Conservation (phyloP, 805 yeast species). For the Metschnikowia anglica region DNA sequence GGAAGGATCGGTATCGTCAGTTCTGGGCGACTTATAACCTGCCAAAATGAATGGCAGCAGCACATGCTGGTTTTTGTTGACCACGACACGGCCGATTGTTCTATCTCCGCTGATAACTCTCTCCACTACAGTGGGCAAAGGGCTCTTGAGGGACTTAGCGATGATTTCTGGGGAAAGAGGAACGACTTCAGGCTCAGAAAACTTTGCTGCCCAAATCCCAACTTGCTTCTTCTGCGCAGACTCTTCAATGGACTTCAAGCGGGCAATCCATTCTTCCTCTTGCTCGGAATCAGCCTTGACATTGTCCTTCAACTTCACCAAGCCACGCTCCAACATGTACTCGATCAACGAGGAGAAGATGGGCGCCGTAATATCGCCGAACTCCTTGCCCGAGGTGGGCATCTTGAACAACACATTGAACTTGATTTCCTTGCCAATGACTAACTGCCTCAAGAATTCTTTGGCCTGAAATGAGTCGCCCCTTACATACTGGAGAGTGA, state of each 20-base stretch:
- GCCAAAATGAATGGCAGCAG: constrained; percentile 64
- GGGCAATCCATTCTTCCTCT: constrained; percentile 41
- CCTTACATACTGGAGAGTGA: constrained; percentile 64
- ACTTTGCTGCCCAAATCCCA: constrained; percentile 54
- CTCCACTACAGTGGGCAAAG: constrained; percentile 64
- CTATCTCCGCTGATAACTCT: constrained; percentile 79
- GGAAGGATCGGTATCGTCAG: constrained; percentile 43
- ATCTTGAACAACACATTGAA: constrained; percentile 57
- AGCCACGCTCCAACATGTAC: constrained; percentile 56
- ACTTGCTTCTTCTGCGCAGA: constrained; percentile 49
- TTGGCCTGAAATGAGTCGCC: constrained; percentile 60
- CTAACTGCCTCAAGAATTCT: constrained; percentile 58
- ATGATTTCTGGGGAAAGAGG: constrained; percentile 33
- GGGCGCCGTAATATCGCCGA: constrained; percentile 70
- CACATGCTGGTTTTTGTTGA: constrained; percentile 51
- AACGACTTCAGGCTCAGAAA: constrained; percentile 22
- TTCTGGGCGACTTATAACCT: constrained; percentile 72
- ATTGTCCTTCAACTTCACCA: constrained; percentile 60
- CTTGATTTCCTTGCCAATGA: constrained; percentile 64
- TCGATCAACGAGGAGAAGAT: constrained; percentile 58
- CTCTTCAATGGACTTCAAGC: constrained; percentile 43
- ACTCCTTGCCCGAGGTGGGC: constrained; percentile 55
- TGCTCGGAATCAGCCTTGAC: constrained; percentile 35
- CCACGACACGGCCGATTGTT: constrained; percentile 56
- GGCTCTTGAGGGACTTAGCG: constrained; percentile 37